Base-by-base conservation (phyloP, 805 yeast genomes). In the Pichia cabralensis region DNA sequence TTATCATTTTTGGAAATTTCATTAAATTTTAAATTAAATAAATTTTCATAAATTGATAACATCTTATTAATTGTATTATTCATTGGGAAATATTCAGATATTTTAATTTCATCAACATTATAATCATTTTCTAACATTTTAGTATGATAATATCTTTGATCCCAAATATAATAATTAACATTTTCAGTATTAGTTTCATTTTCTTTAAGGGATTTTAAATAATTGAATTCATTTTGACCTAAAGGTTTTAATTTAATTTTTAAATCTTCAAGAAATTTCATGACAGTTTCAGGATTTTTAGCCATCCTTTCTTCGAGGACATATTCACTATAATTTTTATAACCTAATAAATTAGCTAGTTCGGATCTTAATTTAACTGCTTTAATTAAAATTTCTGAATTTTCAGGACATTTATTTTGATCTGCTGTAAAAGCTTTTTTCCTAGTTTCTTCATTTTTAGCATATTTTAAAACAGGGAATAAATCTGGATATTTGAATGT, bases 401-500 rank as follows among this genome's bases (percentile, higher is more conserved):
- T 84, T 41, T 68, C 70, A 8, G 77, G 70, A 29, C 68, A 73
- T 48, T 80, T 78, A 52, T 74, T 71, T 53, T 78, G 84, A 53
- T 77, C 79, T 21, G 78, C 85, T 28, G 70, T 48, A 46, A 65
- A 78, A 2, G 85, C 84, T 10, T 55, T 50, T 49, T 71, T 75
- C 59, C 95, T 71, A 3, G 92, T 80, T 15, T 68, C 69, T 28
- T 75, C 67, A 43, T 58, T 59, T 36, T 66, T 63, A 28, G 94
- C 88, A 53, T 75, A 75, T 52, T 80, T 80, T 55, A 81, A 56
- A n/a, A 80, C 79, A 2, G 94, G 94, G 42, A 78, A 61, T 31
- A 79, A 55, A 50, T 83, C 94, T 1, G 94, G 92, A 48, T 80
- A 80, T 55, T 84, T 82, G 62, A 72, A 81, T 3, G 92, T 79